Evolutionary conservation across 1,284 basidiomycete genomes (phyloP), one percentile per base, ranked within the genome.

Genomic region (Trametes hirsuta): DNA sequence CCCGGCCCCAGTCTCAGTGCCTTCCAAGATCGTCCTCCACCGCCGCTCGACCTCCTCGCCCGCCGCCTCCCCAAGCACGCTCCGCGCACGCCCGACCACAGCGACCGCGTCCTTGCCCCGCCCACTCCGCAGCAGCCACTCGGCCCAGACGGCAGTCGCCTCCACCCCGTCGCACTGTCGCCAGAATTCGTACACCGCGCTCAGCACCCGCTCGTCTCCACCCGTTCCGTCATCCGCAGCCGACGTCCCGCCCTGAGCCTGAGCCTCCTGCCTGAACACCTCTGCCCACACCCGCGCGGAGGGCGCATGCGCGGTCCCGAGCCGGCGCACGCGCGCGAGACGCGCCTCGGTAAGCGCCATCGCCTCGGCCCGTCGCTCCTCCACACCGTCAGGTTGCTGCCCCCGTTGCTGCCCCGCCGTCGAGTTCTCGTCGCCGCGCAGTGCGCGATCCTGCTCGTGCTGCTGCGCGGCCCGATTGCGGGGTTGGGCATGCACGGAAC

Each of bases 91-190:
- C 68, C 54, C 63, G 60, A 68, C 68, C 58, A 57, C 62, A 47
- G 58, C 66, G 62, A 59, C 58, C 65, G 61, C 70, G 64, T 66
- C 74, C 62, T 56, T 55, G 24, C 55, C 78, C 76, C 73, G 68
- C 51, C 77, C 80, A 48, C 72, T 72, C 52, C 63, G 66, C 69
- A 79, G 64, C 48, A 83, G 64, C 81, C 81, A 84, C 58, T 68
- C 66, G 37, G 76, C 81, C 81, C 81, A 85, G 63, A 69, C 74
- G 54, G 75, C 64, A 55, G 75, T 73, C 54, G 83, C 82, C 55
- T 69, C 71, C 41, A 73, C 71, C 24, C 59, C 67, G 35, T 81
- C 79, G 48, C 68, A 55, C 52, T 68, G 64, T 41, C 76, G 73
- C 84, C 83, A 84, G 41, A 68, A 64, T 57, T 77, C 77, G 59